phyloP scores from a whole-genome alignment of 1,284 basidiomycete genomes.

The Tylopilus sp. region DNA sequence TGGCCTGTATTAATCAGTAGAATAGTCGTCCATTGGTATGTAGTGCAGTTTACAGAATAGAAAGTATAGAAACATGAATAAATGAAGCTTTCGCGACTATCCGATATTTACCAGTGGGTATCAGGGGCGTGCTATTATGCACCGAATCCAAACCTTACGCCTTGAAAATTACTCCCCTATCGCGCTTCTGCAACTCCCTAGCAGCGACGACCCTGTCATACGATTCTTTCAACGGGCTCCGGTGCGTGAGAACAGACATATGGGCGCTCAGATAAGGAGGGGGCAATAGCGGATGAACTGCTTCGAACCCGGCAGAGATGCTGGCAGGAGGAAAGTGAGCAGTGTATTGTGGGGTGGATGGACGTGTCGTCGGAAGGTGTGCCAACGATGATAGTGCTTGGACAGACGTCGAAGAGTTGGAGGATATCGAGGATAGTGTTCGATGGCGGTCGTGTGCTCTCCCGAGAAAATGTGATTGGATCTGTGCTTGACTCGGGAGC shows the following conservation, averaged over 20 bases:
- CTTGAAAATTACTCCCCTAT: slow-evolving; percentile 5
- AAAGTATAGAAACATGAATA: slow-evolving; percentile 26
- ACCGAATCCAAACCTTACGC: slow-evolving; percentile 1
- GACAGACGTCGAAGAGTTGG: slow-evolving; percentile 54
- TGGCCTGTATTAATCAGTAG: slow-evolving; percentile 6
- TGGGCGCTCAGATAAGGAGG: slow-evolving; percentile 66
- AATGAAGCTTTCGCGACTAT: slow-evolving; percentile 18
- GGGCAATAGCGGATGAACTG: slow-evolving; percentile 63
- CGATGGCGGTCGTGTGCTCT: slow-evolving; percentile 52
- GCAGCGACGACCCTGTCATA: slow-evolving; percentile 63
- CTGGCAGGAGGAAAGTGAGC: slow-evolving; percentile 55
- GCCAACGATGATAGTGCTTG: slow-evolving; percentile 64
- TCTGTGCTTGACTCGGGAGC: slow-evolving; percentile 40
- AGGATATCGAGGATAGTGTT: slow-evolving; percentile 63
- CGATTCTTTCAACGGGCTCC: slow-evolving; percentile 63
- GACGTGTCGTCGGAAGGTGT: slow-evolving; percentile 51
- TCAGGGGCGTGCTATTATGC: slow-evolving; percentile 13
- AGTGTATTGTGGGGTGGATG: slow-evolving; percentile 49
- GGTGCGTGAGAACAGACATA: slow-evolving; percentile 57
- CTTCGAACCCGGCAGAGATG: slow-evolving; percentile 48
- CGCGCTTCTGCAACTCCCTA: slow-evolving; percentile 37
- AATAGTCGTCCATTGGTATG: slow-evolving; percentile 16
- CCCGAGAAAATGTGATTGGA: slow-evolving; percentile 32
- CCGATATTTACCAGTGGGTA: slow-evolving; percentile 20
- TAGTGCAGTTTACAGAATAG: slow-evolving; percentile 23